phyloP scores from a whole-genome alignment of 495 filamentous ascomycete genomes.

The Chaetomium cochliodes region DNA sequence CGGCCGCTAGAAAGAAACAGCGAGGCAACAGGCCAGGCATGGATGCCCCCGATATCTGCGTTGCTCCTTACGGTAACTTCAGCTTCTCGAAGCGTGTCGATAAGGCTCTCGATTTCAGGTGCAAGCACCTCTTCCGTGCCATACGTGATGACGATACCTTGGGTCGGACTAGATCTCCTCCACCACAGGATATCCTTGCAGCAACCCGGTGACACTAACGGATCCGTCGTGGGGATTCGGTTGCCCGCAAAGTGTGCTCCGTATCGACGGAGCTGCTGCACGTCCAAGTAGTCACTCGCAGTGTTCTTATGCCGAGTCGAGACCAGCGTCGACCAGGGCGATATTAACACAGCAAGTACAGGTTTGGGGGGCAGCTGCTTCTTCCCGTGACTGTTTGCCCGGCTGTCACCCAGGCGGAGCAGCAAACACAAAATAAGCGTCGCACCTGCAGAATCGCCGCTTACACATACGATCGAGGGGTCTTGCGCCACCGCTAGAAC shows the following conservation, averaged over 20 bases:
- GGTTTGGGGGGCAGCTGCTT: constrained; percentile 38
- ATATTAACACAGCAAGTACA: constrained; percentile 55
- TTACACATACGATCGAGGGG: constrained; percentile 58
- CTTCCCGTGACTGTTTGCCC: background rate
- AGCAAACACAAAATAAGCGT: constrained; percentile 66
- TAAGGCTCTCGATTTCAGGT: constrained; percentile 57
- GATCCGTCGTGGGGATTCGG: constrained; percentile 47
- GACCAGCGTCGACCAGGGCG: constrained; percentile 60
- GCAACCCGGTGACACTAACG: constrained; percentile 63
- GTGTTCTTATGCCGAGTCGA: constrained; percentile 51
- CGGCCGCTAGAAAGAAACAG: constrained; percentile 61
- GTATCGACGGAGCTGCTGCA: constrained; percentile 56
- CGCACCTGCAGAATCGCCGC: constrained; percentile 73
- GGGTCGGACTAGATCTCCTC: constrained; percentile 56
- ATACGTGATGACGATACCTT: constrained; percentile 62
- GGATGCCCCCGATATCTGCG: constrained; percentile 62
- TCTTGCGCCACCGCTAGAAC: constrained; percentile 55
- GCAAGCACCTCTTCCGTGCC: constrained; percentile 72
- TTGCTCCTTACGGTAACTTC: constrained; percentile 47
- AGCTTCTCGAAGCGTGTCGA: constrained; percentile 49
- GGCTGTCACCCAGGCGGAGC: constrained; percentile 51
- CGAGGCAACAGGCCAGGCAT: constrained; percentile 75
- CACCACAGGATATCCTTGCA: constrained; percentile 64
- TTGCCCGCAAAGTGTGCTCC: constrained; percentile 61
- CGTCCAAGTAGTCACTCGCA: constrained; percentile 50